Percentiles rank a stretch among this genome's conserved stretches.
These are phyloP conservation scores for Cercospora nicotianae DNA, from an alignment of 2,329 filamentous ascomycete genomes.

Conservation along the genomic window DNA sequence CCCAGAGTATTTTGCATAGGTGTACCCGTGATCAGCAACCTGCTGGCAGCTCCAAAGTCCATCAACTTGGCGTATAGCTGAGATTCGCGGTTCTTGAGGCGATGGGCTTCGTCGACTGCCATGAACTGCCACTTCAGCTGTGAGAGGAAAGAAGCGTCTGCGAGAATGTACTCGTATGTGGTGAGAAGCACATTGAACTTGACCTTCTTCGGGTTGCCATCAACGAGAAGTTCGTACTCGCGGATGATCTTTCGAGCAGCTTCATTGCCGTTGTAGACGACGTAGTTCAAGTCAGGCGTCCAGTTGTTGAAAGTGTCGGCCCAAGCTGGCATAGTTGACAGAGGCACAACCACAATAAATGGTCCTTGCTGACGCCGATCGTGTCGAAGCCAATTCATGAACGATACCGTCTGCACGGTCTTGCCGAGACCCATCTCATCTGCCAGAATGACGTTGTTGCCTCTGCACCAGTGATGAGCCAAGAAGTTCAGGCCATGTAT, in stretches of 20 bases:
- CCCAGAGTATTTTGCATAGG: constrained; percentile 96
- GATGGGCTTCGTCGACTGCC: constrained; percentile 93
- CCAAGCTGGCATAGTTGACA: constrained; percentile 97
- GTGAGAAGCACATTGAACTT: constrained; percentile 98
- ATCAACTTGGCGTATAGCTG: constrained; percentile 84
- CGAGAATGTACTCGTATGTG: constrained; percentile 93
- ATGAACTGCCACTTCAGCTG: constrained; percentile 97
- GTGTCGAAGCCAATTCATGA: constrained; percentile 95
- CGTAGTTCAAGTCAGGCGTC: constrained; percentile 94
- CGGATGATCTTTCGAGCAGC: constrained; percentile 82
- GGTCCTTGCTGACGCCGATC: constrained; percentile 87
- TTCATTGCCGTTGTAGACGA: constrained; percentile 92
- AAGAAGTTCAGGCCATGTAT: constrained; percentile 92
- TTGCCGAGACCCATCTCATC: constrained; percentile 99
- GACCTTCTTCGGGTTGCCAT: constrained; percentile 81
- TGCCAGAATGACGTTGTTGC: constrained; percentile 93
- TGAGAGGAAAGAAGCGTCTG: constrained; percentile 78
- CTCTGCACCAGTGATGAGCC: constrained; percentile 90
- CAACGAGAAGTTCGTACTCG: constrained; percentile 83
- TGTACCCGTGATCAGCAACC: constrained; percentile 92
- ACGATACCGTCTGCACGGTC: constrained; percentile 94
- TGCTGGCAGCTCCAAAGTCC: constrained; percentile 83
- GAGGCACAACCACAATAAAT: constrained; percentile 92
- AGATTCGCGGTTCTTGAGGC: constrained; percentile 93
- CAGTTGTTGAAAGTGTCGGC: constrained; percentile 96